Conservation (phyloP, 2,329 filamentous ascomycete species). For the Phaeophleospora eucalypticola region DNA sequence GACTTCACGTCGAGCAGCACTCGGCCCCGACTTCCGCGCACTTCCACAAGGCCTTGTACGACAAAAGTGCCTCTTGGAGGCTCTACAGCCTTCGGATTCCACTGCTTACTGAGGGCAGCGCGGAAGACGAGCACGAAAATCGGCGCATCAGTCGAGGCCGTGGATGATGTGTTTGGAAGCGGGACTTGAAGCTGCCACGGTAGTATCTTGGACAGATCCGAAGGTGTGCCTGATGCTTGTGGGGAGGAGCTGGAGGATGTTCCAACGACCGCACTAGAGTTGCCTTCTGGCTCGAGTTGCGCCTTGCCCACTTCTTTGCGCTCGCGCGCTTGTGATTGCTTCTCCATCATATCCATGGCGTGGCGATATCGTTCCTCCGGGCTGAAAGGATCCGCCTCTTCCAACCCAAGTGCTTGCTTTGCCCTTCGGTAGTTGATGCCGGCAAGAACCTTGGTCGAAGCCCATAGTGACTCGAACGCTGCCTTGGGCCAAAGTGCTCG, state of each 20-base stretch:
- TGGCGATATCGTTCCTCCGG: slow-evolving; percentile 31
- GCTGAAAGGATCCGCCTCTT: slow-evolving; percentile 30
- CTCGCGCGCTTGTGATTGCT: slow-evolving; percentile 23
- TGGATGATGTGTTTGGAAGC: slow-evolving; percentile 6
- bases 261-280: slow-evolving; percentile 10
- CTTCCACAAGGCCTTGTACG: slow-evolving; percentile 44
- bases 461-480: slow-evolving; percentile 33
- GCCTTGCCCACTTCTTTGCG: slow-evolving; percentile 18
- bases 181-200: slow-evolving; percentile 27
- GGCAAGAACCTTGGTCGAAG: slow-evolving; percentile 32
- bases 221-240: slow-evolving; percentile 1
- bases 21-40: slow-evolving; percentile 40
- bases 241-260: slow-evolving; percentile 3
- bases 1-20: slow-evolving; percentile 43
- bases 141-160: slow-evolving; percentile 23
- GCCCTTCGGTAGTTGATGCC: slow-evolving; percentile 35
- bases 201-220: slow-evolving; percentile 17
- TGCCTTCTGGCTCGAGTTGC: slow-evolving; percentile 21
- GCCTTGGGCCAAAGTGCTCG: slow-evolving; percentile 38
- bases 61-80: slow-evolving; percentile 44
- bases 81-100: slow-evolving; percentile 33
- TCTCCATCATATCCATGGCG: slow-evolving; percentile 29
- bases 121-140: slow-evolving; percentile 30
- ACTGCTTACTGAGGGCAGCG: slow-evolving; percentile 23
- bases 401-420: slow-evolving; percentile 36